Percentiles rank a stretch among this genome's conserved stretches.
These are phyloP conservation scores for Sporobolus alterniflorus DNA, from an alignment of 202 grass and related monocot species.

Conservation along the genomic window DNA sequence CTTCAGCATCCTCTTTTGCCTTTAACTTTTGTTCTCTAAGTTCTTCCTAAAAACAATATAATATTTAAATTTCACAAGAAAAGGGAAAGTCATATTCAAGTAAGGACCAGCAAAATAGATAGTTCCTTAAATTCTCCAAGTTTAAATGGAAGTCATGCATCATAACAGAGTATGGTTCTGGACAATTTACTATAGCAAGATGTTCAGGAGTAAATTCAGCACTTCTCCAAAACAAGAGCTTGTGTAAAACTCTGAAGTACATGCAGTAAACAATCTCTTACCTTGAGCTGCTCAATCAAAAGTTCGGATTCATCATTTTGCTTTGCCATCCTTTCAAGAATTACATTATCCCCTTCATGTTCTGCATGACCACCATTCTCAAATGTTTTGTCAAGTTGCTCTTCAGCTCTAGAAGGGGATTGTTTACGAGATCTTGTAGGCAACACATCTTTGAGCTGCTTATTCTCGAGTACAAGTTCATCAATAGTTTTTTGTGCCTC, in stretches of 20 bases:
- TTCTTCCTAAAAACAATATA: constrained; percentile 73
- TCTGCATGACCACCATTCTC: constrained; percentile 29
- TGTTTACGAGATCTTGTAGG: constrained; percentile 43
- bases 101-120: not conserved
- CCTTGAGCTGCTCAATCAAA: constrained; percentile 90
- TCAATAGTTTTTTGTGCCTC: constrained; percentile 55
- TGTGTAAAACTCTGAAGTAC: constrained; percentile 14
- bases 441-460: constrained; percentile 47
- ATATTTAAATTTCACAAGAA: constrained; percentile 6
- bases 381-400: constrained; percentile 57
- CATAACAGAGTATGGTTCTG: not conserved
- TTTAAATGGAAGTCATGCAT: not conserved
- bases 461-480: constrained; percentile 68
- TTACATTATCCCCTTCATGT: constrained; percentile 34
- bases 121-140: not conserved
- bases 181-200: constrained; percentile 4
- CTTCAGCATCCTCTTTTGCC: constrained; percentile 97
- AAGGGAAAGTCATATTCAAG: not conserved
- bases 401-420: constrained; percentile 38
- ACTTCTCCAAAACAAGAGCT: not conserved
- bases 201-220: not conserved
- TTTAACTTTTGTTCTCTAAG: constrained; percentile 86
- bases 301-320: constrained; percentile 70
- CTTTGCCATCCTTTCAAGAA: constrained; percentile 65
- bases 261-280: constrained; percentile 37